Evolutionary conservation across 495 filamentous ascomycete genomes (phyloP), one percentile per base, ranked within the genome.

Genomic region (Parachaetomium inaequale): DNA sequence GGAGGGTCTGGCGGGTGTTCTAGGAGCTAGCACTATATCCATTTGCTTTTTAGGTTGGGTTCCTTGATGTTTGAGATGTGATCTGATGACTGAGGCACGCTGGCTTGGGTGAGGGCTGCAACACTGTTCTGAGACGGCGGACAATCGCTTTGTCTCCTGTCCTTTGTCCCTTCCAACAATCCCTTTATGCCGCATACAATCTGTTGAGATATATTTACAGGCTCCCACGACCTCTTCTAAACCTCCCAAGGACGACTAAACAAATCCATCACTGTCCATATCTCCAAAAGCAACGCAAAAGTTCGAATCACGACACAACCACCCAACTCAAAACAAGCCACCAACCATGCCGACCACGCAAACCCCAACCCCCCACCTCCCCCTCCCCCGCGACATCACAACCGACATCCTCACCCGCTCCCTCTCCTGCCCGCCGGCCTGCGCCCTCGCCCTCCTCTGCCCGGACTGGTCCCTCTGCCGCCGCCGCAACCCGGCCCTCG

Each of bases 1-100:
- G 36, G 36, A 5, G 55, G 19, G 49, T 51, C 46, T 8, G 40
- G 29, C 12, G 34, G 26, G 43, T 52, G 49, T 52, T 34, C 50
- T 54, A 47, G 52, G 54, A 55, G 56, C 34, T 61, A 65, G 57
- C 19, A 60, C 28, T 51, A 65, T 65, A 64, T 64, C 62, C 62
- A 56, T 64, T 64, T 64, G 56, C 38, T 64, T 64, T 64, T 59
- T 26, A 59, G 56, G 56, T 38, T 42, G 52, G 21, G 21, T 32
- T 36, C 12, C 42, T 28, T 21, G 26, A 42, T 47, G 28, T 15
- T 51, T 8, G 15, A n/a, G 46, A 28, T 17, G 47, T 52, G 47
- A 36, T 51, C 2, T 45, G 49, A 45, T 26, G n/a, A 28, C 3
- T 15, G 15, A 23, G 26, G 17, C 36, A 28, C 3, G 46, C 31